Conservation (phyloP, 1,284 basidiomycete species). For the Rhodotorula sp. region DNA sequence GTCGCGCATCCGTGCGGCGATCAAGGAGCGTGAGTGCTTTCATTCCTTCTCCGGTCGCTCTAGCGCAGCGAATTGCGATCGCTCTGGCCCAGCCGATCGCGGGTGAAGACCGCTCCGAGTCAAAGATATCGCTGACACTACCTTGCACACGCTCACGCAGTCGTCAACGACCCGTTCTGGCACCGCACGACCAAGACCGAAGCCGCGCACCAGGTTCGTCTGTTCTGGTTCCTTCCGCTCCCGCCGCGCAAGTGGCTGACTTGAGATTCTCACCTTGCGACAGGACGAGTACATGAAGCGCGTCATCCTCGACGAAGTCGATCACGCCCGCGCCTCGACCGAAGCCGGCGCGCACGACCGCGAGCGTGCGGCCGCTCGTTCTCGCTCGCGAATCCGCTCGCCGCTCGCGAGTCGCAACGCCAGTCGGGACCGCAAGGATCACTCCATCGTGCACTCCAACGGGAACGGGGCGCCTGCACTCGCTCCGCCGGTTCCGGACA, state of each 20-base stretch:
- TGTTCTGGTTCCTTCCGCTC: background rate
- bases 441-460: no score
- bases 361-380: background rate
- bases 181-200: constrained; percentile 21
- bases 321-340: background rate
- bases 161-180: constrained; percentile 30
- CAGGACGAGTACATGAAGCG: constrained; percentile 3
- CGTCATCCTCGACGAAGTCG: background rate
- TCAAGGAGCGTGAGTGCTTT: constrained; percentile 11
- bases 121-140: background rate
- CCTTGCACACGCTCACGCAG: background rate
- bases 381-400: background rate
- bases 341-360: background rate
- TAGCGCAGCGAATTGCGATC: no score
- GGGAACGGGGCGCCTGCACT: background rate
- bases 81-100: no score
- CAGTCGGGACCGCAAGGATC: background rate
- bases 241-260: no score
- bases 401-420: constrained; percentile 1
- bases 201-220: constrained; percentile 8
- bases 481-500: background rate
- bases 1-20: constrained; percentile 8
- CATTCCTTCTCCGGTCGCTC: no score
- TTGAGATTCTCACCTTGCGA: background rate
- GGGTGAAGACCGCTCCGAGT: no score